Evolutionary conservation across 352 stramenopile genomes (phyloP), one percentile per base, ranked within the genome.

Genomic region (Phytophthora gonapodyides): DNA sequence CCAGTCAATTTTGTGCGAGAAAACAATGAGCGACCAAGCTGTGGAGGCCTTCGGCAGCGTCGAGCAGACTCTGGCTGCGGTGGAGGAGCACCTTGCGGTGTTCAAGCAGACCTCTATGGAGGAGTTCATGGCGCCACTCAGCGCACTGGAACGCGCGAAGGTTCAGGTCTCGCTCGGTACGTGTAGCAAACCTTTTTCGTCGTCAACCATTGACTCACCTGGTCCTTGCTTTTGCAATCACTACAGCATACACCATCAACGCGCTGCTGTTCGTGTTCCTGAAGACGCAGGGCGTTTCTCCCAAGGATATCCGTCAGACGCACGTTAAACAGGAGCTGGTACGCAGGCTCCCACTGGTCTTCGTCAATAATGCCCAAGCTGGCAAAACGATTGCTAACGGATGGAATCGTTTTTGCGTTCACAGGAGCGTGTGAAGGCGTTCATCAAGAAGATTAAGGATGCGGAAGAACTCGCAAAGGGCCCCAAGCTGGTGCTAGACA

Each of bases 361-460:
- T 31, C 27, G 27, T 6, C 3, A 1, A 21, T 36, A 10, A 11
- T 19, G 16, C 21, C 34, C 7, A 42, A 37, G 10, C 34, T n/a
- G 30, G 13, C 21, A 19, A 15, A 1, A 6, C 36, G 1, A 33
- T 36, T 53, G 31, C 50, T 47, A 33, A 48, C 9, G 27, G 27
- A 31, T 31, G 27, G 27, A 27, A 31, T 21, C 11, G 3, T 34
- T 57, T 47, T 41, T 38, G 13, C 36, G 44, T 21, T 33, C 45
- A 13, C 37, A 91, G 82, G 87, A 96, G 40, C 87, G 87, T 31
- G 87, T 96, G 37, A 94, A 96, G 69, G 57, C 69, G 12, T 96
- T 94, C 55, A 84, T 96, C 44, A 91, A 94, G 71, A 94, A 93
- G 57, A 96, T 96, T 60, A 96, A 93, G 57, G 86, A 93, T 57